phyloP scores from a whole-genome alignment of 306 rosid genomes.

The Cercis canadensis region DNA sequence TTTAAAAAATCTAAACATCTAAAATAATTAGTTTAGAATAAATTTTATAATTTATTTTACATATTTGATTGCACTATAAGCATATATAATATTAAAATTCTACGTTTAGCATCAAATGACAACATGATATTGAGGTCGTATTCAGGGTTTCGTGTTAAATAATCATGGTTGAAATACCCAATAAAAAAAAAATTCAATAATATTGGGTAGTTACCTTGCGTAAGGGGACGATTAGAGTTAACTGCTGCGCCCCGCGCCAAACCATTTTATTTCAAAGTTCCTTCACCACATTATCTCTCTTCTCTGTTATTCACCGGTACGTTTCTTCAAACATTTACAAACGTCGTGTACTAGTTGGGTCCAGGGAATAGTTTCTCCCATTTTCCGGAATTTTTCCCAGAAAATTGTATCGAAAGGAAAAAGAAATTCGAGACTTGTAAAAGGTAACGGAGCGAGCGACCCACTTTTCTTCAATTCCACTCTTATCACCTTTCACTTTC shows the following conservation, averaged over 20 bases:
- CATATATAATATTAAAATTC: too few relatives aligned
- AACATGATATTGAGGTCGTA: too few relatives aligned
- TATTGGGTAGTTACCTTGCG: constrained; percentile 31
- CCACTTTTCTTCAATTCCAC: constrained; percentile 12
- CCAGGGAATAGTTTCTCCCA: constrained; percentile 1
- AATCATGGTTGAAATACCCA: too few relatives aligned
- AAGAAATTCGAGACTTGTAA: neutral
- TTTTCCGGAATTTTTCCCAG: neutral
- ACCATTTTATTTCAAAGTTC: constrained; percentile 28
- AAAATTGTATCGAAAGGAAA: neutral
- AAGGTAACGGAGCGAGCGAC: constrained; percentile 31
- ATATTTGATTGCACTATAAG: too few relatives aligned
- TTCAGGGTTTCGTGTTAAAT: too few relatives aligned
- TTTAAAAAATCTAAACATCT: too few relatives aligned
- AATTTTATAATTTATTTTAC: too few relatives aligned
- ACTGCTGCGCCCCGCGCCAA: constrained; percentile 40
- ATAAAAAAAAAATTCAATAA: too few relatives aligned
- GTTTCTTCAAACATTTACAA: too few relatives aligned
- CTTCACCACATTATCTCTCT: neutral
- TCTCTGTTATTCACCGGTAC: too few relatives aligned
- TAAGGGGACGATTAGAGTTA: neutral
- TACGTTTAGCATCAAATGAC: too few relatives aligned
- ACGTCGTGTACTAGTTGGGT: constrained; percentile 15
- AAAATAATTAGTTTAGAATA: too few relatives aligned
- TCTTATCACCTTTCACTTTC: neutral